Evolutionary conservation across 192 early-diverging fungal species (phyloP).

Genomic region (Obelidium mucronatum): DNA sequence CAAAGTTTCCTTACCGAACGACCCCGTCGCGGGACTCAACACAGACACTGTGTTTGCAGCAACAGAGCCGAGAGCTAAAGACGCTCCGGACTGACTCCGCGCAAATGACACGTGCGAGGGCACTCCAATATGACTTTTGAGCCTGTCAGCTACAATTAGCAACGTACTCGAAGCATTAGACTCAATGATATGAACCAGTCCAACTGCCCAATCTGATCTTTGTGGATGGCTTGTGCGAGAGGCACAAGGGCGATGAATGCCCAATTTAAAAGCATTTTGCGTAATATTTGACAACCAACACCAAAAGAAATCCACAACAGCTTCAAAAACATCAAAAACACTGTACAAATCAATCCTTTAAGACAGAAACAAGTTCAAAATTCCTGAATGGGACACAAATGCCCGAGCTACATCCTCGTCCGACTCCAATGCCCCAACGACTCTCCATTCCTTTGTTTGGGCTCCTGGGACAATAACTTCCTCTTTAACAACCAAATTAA

Average conservation of each 20-base stretch:
- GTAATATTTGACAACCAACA: no score
- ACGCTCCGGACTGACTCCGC: conserved; percentile 18
- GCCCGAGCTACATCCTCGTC: conserved; percentile 94
- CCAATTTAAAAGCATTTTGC: no score
- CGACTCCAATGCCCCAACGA: conserved; percentile 83
- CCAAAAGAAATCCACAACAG: neutral
- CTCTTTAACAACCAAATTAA: conserved; percentile 87
- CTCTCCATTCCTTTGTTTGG: conserved; percentile 49
- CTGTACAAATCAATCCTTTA: neutral
- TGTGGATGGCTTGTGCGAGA: conserved; percentile 1
- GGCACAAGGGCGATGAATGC: neutral
- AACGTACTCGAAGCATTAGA: no score
- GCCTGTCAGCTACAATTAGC: no score
- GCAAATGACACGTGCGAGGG: conserved; percentile 29
- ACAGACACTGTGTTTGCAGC: conserved; percentile 78
- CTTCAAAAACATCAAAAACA: neutral
- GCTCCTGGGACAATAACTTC: conserved; percentile 68
- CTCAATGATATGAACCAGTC: no score
- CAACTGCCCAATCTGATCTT: conserved; percentile 25
- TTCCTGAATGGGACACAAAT: conserved; percentile 65
- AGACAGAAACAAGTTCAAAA: conserved; percentile 11
- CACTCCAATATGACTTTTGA: conserved; percentile 25
- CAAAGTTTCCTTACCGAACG: conserved; percentile 68
- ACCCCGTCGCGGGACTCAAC: conserved; percentile 70
- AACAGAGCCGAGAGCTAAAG: conserved; percentile 63